Evolutionary conservation across 1,284 basidiomycete species (phyloP).

Genomic region (Uromyces viciae-fabae): DNA sequence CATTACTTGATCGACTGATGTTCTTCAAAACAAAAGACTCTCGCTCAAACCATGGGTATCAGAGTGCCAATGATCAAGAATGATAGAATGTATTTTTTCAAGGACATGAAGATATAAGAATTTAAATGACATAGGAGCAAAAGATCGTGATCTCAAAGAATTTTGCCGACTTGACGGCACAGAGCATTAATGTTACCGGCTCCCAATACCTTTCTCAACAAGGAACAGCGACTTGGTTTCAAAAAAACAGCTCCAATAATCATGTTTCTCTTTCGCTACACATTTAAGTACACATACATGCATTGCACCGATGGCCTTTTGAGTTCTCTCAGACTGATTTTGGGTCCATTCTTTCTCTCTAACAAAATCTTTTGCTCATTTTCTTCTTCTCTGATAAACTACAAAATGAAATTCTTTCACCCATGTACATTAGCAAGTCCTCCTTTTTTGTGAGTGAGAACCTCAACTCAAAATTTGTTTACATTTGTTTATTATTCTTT

Average conservation of each 20-base stretch:
- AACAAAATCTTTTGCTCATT: not conserved
- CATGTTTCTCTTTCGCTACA: not conserved
- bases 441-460: not conserved
- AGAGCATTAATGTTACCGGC: no score
- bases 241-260: not conserved
- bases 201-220: not conserved
- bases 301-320: not conserved
- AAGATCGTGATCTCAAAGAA: no score
- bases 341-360: not conserved
- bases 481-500: not conserved
- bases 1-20: slow-evolving; percentile 3
- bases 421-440: not conserved
- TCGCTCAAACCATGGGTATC: not conserved
- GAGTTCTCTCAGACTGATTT: not conserved
- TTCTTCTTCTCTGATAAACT: not conserved
- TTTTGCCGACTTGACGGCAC: no score
- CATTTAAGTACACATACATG: not conserved
- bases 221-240: not conserved
- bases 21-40: not conserved
- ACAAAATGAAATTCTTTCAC: not conserved
- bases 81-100: not conserved
- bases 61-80: not conserved
- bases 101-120: not conserved
- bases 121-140: not conserved
- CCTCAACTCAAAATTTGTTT: not conserved